Evolutionary conservation across 257 asterid genomes (phyloP), one percentile per base, ranked within the genome.

Genomic region (Schizonepeta tenuifolia): DNA sequence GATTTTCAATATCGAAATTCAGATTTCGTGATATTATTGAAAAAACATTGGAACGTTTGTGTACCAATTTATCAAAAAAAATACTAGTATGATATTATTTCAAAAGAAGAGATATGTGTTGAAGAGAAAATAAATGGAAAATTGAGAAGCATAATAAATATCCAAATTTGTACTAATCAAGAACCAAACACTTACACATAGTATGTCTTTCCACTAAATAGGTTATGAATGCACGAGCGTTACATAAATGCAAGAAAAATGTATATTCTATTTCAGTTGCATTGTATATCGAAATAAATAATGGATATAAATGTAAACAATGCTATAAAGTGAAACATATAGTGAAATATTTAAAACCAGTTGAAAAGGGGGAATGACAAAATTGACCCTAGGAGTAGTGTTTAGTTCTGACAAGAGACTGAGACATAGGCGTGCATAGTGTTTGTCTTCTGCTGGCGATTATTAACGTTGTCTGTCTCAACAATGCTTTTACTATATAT

Each of bases 391-490:
- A 55, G 51, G 17, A 73, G 44, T 69, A 47, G n/a, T n/a, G n/a
- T n/a, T 35, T 36, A 50, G 54, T 13, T 69, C 76, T 66, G 76
- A 70, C 66, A 62, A 62, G 18, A 26, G n/a, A 43, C 2, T 12
- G 59, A 40, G 62, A 56, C 50, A 73, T 63, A 72, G 80, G 88
- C 87, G 83, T 87, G 88, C 83, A 87, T 82, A 43, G 53, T 49
- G 77, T 57, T 71, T 60, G 60, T 73, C 81, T 77, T 75, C 33
- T 28, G 73, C 71, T 51, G 82, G 77, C 47, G 61, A 81, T 74
- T 73, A 77, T 63, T 67, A 71, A 80, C 73, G 71, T 80, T 72
- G 79, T 72, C 49, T 68, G 67, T 65, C 72, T 17, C 36, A 51
- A 51, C 61, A 73, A 51, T 35, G 55, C 67, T 74, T 74, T 74